These are phyloP conservation scores for Lactarius pseudohatsudake DNA, from an alignment of 768 basidiomycete species.

Conservation along the genomic window DNA sequence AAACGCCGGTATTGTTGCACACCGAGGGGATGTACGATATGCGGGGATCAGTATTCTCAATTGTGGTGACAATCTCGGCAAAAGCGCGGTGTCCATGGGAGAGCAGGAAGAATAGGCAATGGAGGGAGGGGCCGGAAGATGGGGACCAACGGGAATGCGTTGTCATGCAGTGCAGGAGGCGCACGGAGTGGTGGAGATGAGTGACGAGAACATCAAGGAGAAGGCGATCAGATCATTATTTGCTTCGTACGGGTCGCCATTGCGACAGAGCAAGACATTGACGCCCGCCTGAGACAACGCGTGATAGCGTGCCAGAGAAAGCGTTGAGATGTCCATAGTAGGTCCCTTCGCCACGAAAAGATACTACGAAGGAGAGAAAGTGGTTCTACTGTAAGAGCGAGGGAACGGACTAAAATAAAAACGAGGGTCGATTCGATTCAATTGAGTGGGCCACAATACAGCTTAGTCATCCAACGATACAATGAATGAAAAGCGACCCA, in stretches of 20 bases:
- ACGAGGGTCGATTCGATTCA: not conserved
- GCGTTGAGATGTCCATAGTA: not conserved
- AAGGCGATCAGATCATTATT: slow-evolving; percentile 15
- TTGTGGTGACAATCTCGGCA: slow-evolving; percentile 15
- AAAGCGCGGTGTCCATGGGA: not conserved
- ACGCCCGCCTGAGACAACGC: slow-evolving; percentile 11
- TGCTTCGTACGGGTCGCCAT: slow-evolving; percentile 19
- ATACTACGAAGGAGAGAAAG: not conserved
- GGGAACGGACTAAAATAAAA: not conserved
- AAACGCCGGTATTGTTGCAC: slow-evolving; percentile 12
- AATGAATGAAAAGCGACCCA: not conserved
- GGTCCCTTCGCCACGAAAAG: not conserved
- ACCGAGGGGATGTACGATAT: slow-evolving; percentile 28
- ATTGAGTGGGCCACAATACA: too few relatives aligned
- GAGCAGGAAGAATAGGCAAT: slow-evolving; percentile 9
- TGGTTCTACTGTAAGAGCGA: too few relatives aligned
- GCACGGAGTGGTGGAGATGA: slow-evolving; percentile 11
- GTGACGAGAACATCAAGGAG: slow-evolving; percentile 19
- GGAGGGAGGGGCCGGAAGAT: slow-evolving; percentile 11
- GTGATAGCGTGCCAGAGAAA: not conserved
- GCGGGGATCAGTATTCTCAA: slow-evolving; percentile 27
- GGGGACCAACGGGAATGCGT: slow-evolving; percentile 6
- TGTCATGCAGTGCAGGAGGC: slow-evolving; percentile 22
- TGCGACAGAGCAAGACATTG: slow-evolving; percentile 21
- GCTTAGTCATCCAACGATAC: not conserved